Conservation (phyloP, 768 basidiomycete species). For the Termitomyces sp. region DNA sequence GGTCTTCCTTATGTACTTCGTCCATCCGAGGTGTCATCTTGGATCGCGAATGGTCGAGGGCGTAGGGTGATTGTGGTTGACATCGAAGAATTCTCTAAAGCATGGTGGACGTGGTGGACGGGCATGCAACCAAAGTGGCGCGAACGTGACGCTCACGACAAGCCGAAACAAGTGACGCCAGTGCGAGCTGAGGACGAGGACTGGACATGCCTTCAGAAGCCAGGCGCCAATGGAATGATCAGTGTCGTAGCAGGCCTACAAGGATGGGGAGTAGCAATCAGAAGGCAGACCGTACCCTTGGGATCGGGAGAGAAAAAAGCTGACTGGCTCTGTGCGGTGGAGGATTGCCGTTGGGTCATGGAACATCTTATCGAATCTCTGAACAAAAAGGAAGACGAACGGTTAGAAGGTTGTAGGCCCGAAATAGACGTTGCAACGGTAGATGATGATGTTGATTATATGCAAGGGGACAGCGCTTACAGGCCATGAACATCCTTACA, state of each 20-base stretch:
- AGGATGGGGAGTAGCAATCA: conserved; percentile 1
- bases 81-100: background rate
- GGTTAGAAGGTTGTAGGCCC: background rate
- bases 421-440: background rate
- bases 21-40: background rate
- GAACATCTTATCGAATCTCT: background rate
- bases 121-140: conserved; percentile 1
- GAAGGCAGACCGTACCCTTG: background rate
- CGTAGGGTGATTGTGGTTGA: background rate
- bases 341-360: conserved; percentile 3
- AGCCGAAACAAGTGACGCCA: background rate
- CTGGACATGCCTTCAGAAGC: background rate
- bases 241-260: background rate
- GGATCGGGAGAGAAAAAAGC: background rate
- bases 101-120: conserved; percentile 4
- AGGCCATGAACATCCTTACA: background rate
- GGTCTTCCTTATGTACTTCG: background rate
- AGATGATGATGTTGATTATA: background rate
- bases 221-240: background rate
- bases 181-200: background rate
- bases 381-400: background rate
- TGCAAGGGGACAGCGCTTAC: too few relatives aligned
- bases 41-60: background rate
- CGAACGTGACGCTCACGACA: background rate
- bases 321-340: background rate